Conservation (phyloP, 306 rosid genomes). For the Prunus armeniaca region DNA sequence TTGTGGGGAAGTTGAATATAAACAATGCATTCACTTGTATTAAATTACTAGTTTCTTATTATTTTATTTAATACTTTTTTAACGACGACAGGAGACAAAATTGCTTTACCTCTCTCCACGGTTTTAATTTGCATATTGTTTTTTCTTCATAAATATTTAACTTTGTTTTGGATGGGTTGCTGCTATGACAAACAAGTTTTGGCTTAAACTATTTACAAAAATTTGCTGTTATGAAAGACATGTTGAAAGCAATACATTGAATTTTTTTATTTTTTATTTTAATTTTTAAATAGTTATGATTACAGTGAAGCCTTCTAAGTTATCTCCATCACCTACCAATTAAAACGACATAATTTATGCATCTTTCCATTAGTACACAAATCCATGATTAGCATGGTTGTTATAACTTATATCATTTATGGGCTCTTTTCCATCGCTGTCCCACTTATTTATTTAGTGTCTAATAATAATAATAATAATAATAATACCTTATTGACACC, state of each 20-base stretch:
- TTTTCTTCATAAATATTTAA: background rate
- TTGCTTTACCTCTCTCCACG: background rate
- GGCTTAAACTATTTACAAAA: background rate
- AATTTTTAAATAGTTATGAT: constrained; percentile 9
- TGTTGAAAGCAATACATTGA: constrained; percentile 2
- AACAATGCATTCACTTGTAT: background rate
- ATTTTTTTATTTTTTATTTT: background rate
- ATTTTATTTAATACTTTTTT: background rate
- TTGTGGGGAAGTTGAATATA: background rate
- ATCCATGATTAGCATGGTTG: constrained; percentile 40
- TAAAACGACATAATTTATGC: constrained; percentile 52
- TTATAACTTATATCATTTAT: background rate
- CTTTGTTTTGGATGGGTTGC: background rate
- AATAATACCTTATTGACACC: background rate
- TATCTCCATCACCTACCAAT: constrained; percentile 50
- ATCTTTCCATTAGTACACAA: constrained; percentile 18
- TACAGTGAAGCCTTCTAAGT: constrained; percentile 35
- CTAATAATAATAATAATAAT: background rate
- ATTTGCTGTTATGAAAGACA: background rate
- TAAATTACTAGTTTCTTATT: background rate
- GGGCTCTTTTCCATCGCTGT: background rate
- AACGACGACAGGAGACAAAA: background rate
- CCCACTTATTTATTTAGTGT: constrained; percentile 29
- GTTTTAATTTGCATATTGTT: background rate
- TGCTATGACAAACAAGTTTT: background rate